Conservation (phyloP, 176 grass and related monocot species). For the Triticum timopheevii region DNA sequence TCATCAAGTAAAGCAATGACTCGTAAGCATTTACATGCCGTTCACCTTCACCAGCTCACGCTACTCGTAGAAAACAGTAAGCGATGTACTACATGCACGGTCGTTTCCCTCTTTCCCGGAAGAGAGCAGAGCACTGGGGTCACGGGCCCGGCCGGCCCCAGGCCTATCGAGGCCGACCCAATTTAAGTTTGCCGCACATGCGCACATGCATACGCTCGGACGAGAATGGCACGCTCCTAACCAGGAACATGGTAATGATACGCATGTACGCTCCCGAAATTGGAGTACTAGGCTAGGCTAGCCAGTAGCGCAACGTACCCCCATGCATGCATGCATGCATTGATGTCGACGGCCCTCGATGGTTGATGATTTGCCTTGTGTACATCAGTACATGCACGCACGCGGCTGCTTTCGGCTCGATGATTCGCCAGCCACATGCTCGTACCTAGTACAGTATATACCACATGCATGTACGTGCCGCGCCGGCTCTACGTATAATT, state of each 20-base stretch:
- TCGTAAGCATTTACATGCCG: too few relatives aligned
- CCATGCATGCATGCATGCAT: not conserved
- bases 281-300: not conserved
- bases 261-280: not conserved
- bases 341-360: not conserved
- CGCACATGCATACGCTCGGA: not conserved
- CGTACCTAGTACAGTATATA: not conserved
- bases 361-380: not conserved
- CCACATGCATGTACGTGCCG: not conserved
- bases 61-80: too few relatives aligned
- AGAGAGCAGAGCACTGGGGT: not conserved
- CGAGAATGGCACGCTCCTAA: not conserved
- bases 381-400: not conserved
- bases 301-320: not conserved
- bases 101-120: not conserved
- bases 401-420: not conserved
- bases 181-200: not conserved
- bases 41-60: too few relatives aligned
- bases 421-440: not conserved
- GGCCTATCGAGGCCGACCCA: not conserved
- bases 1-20: too few relatives aligned
- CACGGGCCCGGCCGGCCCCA: not conserved
- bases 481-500: not conserved
- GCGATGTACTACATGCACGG: too few relatives aligned
- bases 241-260: not conserved